Conservation (phyloP, 805 yeast species). For the Jamesozyma piceae region DNA sequence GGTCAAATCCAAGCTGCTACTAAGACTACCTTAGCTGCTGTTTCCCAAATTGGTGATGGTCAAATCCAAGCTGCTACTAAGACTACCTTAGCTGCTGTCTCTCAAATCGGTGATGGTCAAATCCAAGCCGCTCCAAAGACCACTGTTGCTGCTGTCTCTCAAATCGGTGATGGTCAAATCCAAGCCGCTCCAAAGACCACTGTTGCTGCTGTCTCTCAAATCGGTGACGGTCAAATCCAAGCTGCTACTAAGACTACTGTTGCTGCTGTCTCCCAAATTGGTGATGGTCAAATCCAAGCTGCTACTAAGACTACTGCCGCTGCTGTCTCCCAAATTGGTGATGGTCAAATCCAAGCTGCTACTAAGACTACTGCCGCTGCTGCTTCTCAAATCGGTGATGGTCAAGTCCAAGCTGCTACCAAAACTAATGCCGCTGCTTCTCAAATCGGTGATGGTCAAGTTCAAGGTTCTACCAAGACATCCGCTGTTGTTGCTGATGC, state of each 20-base stretch:
- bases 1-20: slow-evolving; percentile 7
- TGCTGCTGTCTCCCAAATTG: slow-evolving; percentile 17
- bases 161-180: slow-evolving; percentile 39
- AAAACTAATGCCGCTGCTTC: slow-evolving; percentile 26
- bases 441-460: not conserved
- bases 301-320: slow-evolving; percentile 10
- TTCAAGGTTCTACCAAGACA: not conserved
- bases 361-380: slow-evolving; percentile 16
- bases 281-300: slow-evolving; percentile 2
- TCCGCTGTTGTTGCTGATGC: not conserved
- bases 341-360: slow-evolving; percentile 32
- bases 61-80: slow-evolving; percentile 21
- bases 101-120: slow-evolving; percentile 47
- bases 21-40: slow-evolving; percentile 4
- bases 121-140: slow-evolving; percentile 33
- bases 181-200: slow-evolving; percentile 14
- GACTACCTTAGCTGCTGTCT: slow-evolving; percentile 28
- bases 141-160: slow-evolving; percentile 29
- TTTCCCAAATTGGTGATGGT: slow-evolving; percentile 6
- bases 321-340: slow-evolving; percentile 35
- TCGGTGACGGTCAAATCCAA: slow-evolving; percentile 46
- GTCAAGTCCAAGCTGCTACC: slow-evolving; percentile 33
- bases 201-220: slow-evolving; percentile 36
- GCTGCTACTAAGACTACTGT: slow-evolving; percentile 27
- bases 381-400: slow-evolving; percentile 37